Base-by-base conservation (phyloP, 768 basidiomycete species). In the Trametes elegans region DNA sequence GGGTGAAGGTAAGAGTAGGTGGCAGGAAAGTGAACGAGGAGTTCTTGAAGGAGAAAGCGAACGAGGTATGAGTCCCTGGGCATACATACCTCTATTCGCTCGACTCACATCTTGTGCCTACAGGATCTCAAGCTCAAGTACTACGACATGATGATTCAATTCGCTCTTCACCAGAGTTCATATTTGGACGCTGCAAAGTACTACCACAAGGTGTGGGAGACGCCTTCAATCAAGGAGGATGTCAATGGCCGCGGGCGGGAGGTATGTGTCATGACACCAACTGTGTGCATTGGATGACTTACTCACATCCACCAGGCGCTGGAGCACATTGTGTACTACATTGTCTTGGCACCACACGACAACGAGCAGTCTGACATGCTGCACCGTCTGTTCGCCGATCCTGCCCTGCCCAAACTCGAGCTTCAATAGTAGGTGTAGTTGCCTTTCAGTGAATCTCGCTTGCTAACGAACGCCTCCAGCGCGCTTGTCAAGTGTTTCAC, bases 331-430 rank as follows among this genome's bases (percentile, higher is more conserved):
- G 87, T 95, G 40, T 95, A 92, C 73, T 98, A 95, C 65, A 81
- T 98, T 51, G 84, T 97, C 23, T 85, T 98, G 42, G 90, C 96
- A 1, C 87, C 94, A 3, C 89, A 98, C 69, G 90, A 88, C 69
- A 98, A 99, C 68, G 96, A 98, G 71, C 97, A 99, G 71, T 92
- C 88, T 2, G 94, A 98, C 68, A 94, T 98, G 88, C 74, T 99
- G 40, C 86, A 98, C 68, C 90, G 91, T 65, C 77, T 96, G 27
- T 90, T 81, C 65, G 75, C 76, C 40, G 86, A 98, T 69, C 82
- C 93, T 21, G 85, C 88, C 21, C 72, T 98, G 36, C 72, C 78
- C 59, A 94, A 90, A 69, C 76, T 95, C 40, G 86, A 91, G 61
- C 75, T 92, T 36, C 91, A 95, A 68, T 86, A 87, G 94, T 97